Evolutionary conservation across 2,329 filamentous ascomycete species (phyloP).

Genomic region (Aspergillus pseudotamarii): DNA sequence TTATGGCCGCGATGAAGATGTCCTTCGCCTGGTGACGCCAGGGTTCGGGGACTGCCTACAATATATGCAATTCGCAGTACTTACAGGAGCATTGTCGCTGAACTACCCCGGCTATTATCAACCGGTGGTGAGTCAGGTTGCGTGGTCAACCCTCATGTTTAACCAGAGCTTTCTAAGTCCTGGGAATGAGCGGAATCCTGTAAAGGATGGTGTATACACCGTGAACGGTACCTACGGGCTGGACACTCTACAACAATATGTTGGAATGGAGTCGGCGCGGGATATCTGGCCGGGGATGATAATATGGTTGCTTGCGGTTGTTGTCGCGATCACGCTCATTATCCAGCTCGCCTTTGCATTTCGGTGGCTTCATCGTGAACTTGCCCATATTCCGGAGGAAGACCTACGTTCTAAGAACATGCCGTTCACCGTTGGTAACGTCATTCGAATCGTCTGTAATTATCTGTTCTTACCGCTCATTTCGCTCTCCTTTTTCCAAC

Average conservation of each 20-base stretch:
- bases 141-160: slow-evolving; percentile 91
- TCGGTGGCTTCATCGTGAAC: slow-evolving; percentile 74
- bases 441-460: slow-evolving; percentile 86
- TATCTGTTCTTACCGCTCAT: slow-evolving; percentile 89
- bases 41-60: slow-evolving; percentile 96
- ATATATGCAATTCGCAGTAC: slow-evolving; percentile 89
- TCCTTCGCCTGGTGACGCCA: slow-evolving; percentile 88
- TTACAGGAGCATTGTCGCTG: slow-evolving; percentile 84
- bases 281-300: slow-evolving; percentile 97
- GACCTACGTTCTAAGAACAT: slow-evolving; percentile 89
- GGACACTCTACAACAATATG: slow-evolving; percentile 74
- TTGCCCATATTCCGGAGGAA: slow-evolving; percentile 75
- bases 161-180: slow-evolving; percentile 83
- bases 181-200: slow-evolving; percentile 64
- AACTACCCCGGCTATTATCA: slow-evolving; percentile 95
- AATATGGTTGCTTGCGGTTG: slow-evolving; percentile 81
- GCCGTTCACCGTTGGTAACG: slow-evolving; percentile 78
- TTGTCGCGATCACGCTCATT: slow-evolving; percentile 67
- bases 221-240: slow-evolving; percentile 79
- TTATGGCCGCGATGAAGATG: slow-evolving; percentile 89
- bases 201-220: slow-evolving; percentile 85
- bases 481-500: slow-evolving; percentile 84
- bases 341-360: slow-evolving; percentile 75
- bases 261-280: slow-evolving; percentile 73
- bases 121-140: slow-evolving; percentile 81